These are phyloP conservation scores for Gonium pectorale DNA, from an alignment of 139 green algal genomes.

Conservation along the genomic window DNA sequence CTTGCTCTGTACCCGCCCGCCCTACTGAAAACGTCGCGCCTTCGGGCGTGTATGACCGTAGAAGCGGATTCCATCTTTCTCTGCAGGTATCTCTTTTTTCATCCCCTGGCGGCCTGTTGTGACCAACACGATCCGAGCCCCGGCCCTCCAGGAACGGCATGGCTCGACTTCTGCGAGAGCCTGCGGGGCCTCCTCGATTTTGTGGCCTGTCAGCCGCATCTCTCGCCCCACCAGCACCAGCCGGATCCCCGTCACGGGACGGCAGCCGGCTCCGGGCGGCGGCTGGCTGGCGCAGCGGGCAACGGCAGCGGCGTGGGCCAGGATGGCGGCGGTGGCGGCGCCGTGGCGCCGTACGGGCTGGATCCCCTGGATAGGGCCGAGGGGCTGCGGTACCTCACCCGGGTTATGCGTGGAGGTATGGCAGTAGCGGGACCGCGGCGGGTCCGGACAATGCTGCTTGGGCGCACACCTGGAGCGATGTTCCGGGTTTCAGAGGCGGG, in stretches of 20 bases:
- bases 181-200: conserved; percentile 1
- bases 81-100: neutral
- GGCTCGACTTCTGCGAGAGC: conserved; percentile 45
- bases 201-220: neutral
- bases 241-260: neutral
- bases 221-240: no score
- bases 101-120: neutral
- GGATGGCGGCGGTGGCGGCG: neutral
- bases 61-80: neutral
- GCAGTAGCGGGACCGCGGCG: no score
- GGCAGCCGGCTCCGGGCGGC: neutral
- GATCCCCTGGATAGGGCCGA: conserved; percentile 9
- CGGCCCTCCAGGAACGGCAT: neutral
- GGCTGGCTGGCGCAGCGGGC: neutral
- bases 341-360: neutral
- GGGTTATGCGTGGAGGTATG: conserved; percentile 13
- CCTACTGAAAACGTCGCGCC: neutral
- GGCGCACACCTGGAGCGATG: no score
- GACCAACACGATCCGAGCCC: neutral
- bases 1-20: neutral
- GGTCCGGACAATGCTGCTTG: no score
- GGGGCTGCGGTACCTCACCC: conserved; percentile 20
- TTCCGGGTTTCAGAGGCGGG: no score
- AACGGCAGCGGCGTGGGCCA: neutral
- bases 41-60: neutral